Evolutionary conservation across 2,329 filamentous ascomycete species (phyloP).

Genomic region (Alternaria consortialis): DNA sequence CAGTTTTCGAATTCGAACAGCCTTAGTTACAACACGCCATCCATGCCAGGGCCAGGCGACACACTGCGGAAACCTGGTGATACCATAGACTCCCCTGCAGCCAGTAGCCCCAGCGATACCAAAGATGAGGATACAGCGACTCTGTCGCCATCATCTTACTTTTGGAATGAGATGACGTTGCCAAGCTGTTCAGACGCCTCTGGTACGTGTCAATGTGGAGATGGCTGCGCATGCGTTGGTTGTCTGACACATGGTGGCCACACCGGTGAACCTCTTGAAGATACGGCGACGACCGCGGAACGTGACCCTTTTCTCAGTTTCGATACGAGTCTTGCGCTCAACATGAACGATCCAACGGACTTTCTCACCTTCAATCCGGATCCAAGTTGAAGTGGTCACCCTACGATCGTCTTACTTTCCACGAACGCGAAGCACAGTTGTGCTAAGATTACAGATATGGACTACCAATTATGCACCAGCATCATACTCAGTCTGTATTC

Average conservation of each 20-base stretch:
- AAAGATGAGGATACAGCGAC: slow-evolving; percentile 46
- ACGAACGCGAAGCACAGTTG: background rate
- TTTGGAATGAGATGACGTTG: slow-evolving; percentile 49
- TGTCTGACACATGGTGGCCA: slow-evolving; percentile 63
- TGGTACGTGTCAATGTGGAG: slow-evolving; percentile 62
- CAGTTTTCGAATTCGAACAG: slow-evolving; percentile 30
- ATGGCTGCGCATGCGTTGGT: slow-evolving; percentile 62
- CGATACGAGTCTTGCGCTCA: slow-evolving; percentile 11
- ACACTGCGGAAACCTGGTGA: slow-evolving; percentile 28
- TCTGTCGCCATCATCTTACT: slow-evolving; percentile 50
- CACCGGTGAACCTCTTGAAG: slow-evolving; percentile 53
- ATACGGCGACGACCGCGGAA: slow-evolving; percentile 20
- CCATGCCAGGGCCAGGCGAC: slow-evolving; percentile 20
- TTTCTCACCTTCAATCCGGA: slow-evolving; percentile 23
- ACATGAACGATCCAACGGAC: slow-evolving; percentile 16
- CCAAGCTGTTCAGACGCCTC: slow-evolving; percentile 58
- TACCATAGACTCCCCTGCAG: slow-evolving; percentile 19
- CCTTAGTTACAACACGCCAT: slow-evolving; percentile 9
- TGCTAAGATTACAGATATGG: background rate
- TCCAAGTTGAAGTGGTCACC: background rate
- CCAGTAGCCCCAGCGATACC: slow-evolving; percentile 42
- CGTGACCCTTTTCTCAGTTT: slow-evolving; percentile 29
- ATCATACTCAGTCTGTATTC: background rate
- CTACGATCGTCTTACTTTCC: background rate
- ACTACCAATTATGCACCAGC: background rate